These are phyloP conservation scores for Clonostachys rosea DNA, from an alignment of 2,329 filamentous ascomycete species.

Conservation along the genomic window DNA sequence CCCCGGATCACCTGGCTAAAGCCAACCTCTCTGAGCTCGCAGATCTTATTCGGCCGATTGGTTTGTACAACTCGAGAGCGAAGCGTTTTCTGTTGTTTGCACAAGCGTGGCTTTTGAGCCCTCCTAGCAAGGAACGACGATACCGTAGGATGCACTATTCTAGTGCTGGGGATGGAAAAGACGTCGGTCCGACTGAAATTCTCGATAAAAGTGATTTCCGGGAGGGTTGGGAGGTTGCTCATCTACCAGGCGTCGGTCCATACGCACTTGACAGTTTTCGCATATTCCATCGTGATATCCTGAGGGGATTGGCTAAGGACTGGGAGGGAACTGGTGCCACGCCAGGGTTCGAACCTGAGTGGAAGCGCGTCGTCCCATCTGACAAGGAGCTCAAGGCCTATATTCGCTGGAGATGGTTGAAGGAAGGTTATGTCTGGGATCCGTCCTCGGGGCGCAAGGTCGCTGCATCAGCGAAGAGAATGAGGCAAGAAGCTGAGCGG, in stretches of 20 bases:
- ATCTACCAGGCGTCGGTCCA: constrained; percentile 2
- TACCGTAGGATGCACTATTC: constrained; percentile 3
- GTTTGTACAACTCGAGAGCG: constrained; percentile 1
- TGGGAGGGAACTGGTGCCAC: not conserved
- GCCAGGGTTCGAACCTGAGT: constrained; percentile 2
- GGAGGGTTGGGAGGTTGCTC: constrained; percentile 3
- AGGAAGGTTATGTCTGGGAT: constrained; percentile 2
- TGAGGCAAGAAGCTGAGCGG: not conserved
- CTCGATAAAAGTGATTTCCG: constrained; percentile 1
- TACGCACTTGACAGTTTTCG: constrained; percentile 4
- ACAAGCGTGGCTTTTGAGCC: not conserved
- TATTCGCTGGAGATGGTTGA: constrained; percentile 3
- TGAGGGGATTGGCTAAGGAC: constrained; percentile 1
- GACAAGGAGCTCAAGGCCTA: constrained; percentile 5
- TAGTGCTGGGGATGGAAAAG: not conserved
- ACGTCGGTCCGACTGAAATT: constrained; percentile 1
- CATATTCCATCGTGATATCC: constrained; percentile 3
- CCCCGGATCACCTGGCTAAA: not conserved
- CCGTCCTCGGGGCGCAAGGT: not conserved
- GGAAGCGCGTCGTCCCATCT: constrained; percentile 2
- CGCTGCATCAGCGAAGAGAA: constrained; percentile 1
- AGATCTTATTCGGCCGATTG: not conserved
- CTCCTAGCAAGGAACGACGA: not conserved
- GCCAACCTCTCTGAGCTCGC: not conserved
- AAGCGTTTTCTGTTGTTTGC: constrained; percentile 1